phyloP scores from a whole-genome alignment of 2,329 filamentous ascomycete genomes.

The Ceratocystis cacaofunesta region DNA sequence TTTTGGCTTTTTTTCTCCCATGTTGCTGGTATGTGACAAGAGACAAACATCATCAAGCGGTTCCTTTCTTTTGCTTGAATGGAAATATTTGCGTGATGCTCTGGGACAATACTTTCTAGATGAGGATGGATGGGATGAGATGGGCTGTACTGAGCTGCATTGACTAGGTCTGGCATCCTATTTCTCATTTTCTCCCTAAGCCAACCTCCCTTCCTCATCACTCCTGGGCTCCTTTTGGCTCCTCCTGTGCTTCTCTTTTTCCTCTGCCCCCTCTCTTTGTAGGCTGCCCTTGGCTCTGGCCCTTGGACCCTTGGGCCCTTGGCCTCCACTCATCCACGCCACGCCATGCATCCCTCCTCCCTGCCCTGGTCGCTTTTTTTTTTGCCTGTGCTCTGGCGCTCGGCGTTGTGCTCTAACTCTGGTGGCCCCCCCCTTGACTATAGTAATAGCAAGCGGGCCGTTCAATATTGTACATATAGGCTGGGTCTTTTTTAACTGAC shows the following conservation, averaged over 20 bases:
- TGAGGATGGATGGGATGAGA: background rate
- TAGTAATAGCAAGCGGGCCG: background rate
- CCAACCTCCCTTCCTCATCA: conserved; percentile 12
- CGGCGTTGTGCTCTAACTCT: background rate
- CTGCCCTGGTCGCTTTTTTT: conserved; percentile 6
- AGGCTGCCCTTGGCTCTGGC: background rate
- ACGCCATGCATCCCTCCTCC: conserved; percentile 4
- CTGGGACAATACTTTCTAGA: too few species aligned
- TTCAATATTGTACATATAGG: background rate
- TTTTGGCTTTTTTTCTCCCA: too few species aligned
- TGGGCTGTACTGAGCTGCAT: background rate
- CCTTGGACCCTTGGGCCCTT: conserved; percentile 7
- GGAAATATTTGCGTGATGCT: background rate
- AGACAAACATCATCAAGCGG: too few species aligned
- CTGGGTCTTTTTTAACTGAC: conserved; percentile 7
- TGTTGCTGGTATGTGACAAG: too few species aligned
- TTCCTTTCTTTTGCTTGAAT: background rate
- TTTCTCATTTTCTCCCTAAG: conserved; percentile 16
- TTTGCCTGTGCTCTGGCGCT: conserved; percentile 1
- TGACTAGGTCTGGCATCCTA: conserved; percentile 13
- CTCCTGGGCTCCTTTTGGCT: background rate
- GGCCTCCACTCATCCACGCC: conserved; percentile 1
- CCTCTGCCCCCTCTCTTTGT: background rate
- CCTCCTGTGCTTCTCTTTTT: background rate
- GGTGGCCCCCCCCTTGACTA: conserved; percentile 1